These are phyloP conservation scores for Colletotrichum spaethianum DNA, from an alignment of 2,329 filamentous ascomycete genomes.

Conservation along the genomic window DNA sequence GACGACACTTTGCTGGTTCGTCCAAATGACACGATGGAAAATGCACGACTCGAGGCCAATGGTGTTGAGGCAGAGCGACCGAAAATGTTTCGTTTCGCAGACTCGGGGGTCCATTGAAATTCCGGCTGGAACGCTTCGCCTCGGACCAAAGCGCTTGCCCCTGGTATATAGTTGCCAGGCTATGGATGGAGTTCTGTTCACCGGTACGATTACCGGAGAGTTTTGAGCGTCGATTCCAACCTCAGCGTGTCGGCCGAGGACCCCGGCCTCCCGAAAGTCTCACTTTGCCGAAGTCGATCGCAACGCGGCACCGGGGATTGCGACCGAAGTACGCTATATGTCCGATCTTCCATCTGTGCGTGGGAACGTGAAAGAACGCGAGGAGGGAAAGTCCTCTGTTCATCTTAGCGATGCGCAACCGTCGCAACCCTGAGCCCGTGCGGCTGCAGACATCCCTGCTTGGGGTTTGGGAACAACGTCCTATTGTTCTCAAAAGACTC, in stretches of 20 bases:
- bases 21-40: neutral
- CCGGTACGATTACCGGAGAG: neutral
- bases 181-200: neutral
- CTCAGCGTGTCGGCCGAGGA: neutral
- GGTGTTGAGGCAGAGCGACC: neutral
- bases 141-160: neutral
- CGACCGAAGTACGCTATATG: neutral
- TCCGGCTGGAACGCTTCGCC: neutral
- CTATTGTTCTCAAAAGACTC: neutral
- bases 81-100: neutral
- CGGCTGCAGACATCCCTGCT: slow-evolving; percentile 23
- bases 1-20: neutral
- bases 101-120: neutral
- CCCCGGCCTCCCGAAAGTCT: neutral
- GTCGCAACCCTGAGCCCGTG: slow-evolving; percentile 14
- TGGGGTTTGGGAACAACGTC: neutral
- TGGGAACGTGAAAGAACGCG: neutral
- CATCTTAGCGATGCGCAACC: slow-evolving; percentile 16
- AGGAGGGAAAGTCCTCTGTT: neutral
- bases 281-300: no score
- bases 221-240: neutral
- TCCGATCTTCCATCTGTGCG: neutral
- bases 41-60: neutral
- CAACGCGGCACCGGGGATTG: neutral
- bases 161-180: slow-evolving; percentile 3